These are phyloP conservation scores for Metarhizium robertsii DNA, from an alignment of 2,329 filamentous ascomycete genomes.

Conservation along the genomic window DNA sequence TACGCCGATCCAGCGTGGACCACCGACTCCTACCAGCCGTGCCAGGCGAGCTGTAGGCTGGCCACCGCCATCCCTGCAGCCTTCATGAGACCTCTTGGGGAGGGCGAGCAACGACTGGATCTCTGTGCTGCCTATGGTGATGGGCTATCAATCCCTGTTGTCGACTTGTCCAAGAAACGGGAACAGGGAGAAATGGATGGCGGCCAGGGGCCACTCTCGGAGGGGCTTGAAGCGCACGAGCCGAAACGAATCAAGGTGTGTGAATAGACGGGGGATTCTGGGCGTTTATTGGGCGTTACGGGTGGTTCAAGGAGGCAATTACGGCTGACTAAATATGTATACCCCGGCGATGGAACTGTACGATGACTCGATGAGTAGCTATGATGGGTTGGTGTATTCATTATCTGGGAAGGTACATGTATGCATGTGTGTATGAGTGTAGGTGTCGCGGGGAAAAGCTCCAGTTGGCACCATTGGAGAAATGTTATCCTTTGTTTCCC, in stretches of 20 bases:
- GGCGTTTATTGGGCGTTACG: background rate
- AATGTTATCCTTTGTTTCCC: too few species aligned
- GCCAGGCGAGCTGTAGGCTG: conserved; percentile 22
- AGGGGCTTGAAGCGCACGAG: background rate
- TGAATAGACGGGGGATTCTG: background rate
- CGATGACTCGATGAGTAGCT: too few species aligned
- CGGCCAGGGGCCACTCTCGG: background rate
- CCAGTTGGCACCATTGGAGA: too few species aligned
- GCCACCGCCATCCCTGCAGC: conserved; percentile 27
- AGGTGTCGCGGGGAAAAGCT: too few species aligned
- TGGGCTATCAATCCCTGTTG: background rate
- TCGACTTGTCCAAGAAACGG: background rate
- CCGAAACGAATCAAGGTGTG: conserved; percentile 6
- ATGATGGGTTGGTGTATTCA: too few species aligned
- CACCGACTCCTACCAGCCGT: conserved; percentile 25
- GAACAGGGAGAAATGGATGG: background rate
- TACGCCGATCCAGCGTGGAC: conserved; percentile 28
- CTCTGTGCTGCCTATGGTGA: conserved; percentile 20
- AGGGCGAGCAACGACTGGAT: conserved; percentile 24
- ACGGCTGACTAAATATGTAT: too few species aligned
- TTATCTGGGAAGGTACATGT: background rate
- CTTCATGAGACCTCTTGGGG: conserved; percentile 19
- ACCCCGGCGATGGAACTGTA: too few species aligned
- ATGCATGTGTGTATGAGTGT: too few species aligned
- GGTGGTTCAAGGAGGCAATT: background rate